Percentiles rank a stretch among this genome's conserved stretches.
These are phyloP conservation scores for Mollisiaceae sp. DNA, from an alignment of 2,329 filamentous ascomycete genomes.

Conservation along the genomic window DNA sequence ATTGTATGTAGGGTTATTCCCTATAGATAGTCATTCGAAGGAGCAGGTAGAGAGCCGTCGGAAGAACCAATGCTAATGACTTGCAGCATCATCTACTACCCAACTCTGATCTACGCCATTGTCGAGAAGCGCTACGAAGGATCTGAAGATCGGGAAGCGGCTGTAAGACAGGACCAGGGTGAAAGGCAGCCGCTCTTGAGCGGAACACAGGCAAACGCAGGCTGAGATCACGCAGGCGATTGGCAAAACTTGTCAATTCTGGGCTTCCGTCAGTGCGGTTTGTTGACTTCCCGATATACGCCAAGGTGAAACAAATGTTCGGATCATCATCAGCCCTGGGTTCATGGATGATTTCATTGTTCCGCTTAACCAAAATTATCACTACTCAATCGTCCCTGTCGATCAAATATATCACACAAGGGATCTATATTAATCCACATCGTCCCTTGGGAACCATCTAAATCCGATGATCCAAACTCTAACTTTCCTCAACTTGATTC, in stretches of 20 bases:
- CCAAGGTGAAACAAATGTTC: background rate
- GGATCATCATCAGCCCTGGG: background rate
- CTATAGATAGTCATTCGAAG: background rate
- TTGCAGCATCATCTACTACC: slow-evolving; percentile 28
- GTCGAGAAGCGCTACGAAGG: slow-evolving; percentile 9
- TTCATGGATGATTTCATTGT: background rate
- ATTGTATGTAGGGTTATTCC: slow-evolving; percentile 27
- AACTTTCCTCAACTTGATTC: background rate
- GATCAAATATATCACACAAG: background rate
- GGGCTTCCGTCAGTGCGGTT: background rate
- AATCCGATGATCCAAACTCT: background rate
- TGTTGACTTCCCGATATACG: background rate
- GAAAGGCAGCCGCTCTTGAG: slow-evolving; percentile 17
- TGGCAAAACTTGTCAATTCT: background rate
- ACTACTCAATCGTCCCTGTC: background rate
- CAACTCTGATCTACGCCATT: slow-evolving; percentile 26
- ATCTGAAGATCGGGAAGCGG: background rate
- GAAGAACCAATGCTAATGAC: background rate
- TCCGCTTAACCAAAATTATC: background rate
- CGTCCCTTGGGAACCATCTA: background rate
- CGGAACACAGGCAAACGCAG: background rate
- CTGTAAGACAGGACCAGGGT: background rate
- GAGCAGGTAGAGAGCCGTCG: background rate
- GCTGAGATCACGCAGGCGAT: background rate
- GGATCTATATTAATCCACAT: background rate